Evolutionary conservation across 164 flowering plant species (phyloP).

Genomic region (Berberis thunbergii): DNA sequence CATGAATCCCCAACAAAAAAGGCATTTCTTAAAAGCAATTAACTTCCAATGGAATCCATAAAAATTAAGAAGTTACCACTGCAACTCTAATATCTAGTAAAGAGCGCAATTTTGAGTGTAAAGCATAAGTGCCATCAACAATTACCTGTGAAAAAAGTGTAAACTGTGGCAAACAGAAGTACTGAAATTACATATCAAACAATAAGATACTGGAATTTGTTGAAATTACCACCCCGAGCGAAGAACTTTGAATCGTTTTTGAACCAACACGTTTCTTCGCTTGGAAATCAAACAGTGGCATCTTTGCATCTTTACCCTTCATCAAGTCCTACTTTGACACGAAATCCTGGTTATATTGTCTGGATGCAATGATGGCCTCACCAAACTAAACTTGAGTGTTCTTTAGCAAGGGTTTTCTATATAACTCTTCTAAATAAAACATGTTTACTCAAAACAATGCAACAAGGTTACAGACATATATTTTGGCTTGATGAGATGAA

Average conservation of each 20-base stretch:
- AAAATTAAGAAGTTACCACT: slow-evolving; percentile 48
- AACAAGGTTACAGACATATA: background rate
- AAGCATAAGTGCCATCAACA: slow-evolving; percentile 96
- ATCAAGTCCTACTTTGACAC: slow-evolving; percentile 62
- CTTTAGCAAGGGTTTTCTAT: background rate
- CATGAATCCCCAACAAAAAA: no score
- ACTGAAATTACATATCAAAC: background rate
- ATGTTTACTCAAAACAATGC: background rate
- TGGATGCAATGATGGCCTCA: slow-evolving; percentile 5
- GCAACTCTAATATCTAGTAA: slow-evolving; percentile 95
- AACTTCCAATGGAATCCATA: slow-evolving; percentile 1
- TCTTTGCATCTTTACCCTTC: slow-evolving; percentile 62
- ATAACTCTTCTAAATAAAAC: background rate
- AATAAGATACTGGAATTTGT: background rate
- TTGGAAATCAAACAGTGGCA: slow-evolving; percentile 85
- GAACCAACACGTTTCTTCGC: slow-evolving; percentile 66
- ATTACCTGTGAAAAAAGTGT: slow-evolving; percentile 48
- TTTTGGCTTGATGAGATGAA: no score
- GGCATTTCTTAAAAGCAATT: background rate
- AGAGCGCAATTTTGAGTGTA: slow-evolving; percentile 87
- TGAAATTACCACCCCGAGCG: slow-evolving; percentile 71
- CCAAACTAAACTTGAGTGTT: background rate
- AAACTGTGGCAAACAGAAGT: background rate
- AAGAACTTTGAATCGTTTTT: slow-evolving; percentile 56
- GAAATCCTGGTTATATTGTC: slow-evolving; percentile 3